These are phyloP conservation scores for Penicillium desertorum DNA, from an alignment of 495 filamentous ascomycete genomes.

Conservation along the genomic window DNA sequence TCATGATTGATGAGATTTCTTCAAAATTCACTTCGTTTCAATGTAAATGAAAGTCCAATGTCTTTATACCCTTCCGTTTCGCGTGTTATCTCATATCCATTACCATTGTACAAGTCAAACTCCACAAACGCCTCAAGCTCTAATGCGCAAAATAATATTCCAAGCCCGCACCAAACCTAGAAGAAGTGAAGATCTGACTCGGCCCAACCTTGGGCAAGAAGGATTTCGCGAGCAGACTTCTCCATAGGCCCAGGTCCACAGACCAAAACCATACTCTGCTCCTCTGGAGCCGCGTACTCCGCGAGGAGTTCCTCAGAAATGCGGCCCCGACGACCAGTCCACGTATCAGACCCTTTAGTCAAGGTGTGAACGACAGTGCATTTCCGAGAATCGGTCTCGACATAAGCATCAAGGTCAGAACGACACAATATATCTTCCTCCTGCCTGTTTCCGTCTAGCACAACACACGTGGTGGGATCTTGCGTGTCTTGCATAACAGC, in stretches of 20 bases:
- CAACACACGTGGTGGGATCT: conserved; percentile 62
- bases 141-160: neutral
- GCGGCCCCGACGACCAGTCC: conserved; percentile 71
- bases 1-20: conserved; percentile 11
- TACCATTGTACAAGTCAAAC: neutral
- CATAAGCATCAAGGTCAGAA: conserved; percentile 69
- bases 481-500: conserved; percentile 64
- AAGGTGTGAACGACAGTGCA: conserved; percentile 74
- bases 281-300: conserved; percentile 53
- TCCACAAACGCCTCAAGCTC: neutral
- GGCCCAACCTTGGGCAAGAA: conserved; percentile 71
- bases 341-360: conserved; percentile 58
- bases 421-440: conserved; percentile 84
- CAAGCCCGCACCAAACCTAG: conserved; percentile 33
- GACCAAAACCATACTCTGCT: conserved; percentile 68
- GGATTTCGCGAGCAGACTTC: conserved; percentile 59
- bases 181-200: conserved; percentile 87
- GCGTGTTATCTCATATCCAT: neutral
- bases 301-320: conserved; percentile 63
- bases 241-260: conserved; percentile 85
- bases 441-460: conserved; percentile 77
- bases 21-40: neutral
- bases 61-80: neutral
- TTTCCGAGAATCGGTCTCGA: conserved; percentile 47
- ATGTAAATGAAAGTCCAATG: neutral